Conservation (phyloP, 2,329 filamentous ascomycete genomes). For the Scleromitrula shiraiana region DNA sequence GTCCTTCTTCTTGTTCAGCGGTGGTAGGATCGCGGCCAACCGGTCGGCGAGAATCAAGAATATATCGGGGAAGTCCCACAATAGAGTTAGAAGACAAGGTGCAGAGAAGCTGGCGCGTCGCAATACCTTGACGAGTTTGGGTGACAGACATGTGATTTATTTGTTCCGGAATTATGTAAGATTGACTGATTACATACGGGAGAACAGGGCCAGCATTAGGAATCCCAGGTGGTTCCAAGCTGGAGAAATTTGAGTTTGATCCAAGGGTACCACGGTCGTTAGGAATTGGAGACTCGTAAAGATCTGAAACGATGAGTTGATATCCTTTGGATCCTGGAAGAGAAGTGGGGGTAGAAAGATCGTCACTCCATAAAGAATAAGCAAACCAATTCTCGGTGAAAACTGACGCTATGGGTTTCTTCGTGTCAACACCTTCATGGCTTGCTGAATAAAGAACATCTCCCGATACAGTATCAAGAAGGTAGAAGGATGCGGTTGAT, state of each 20-base stretch:
- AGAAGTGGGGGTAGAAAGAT: slow-evolving; percentile 48
- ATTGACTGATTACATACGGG: slow-evolving; percentile 71
- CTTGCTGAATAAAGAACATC: slow-evolving; percentile 64
- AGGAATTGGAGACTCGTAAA: slow-evolving; percentile 76
- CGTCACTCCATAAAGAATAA: slow-evolving; percentile 66
- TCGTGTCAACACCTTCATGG: slow-evolving; percentile 66
- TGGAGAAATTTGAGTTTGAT: slow-evolving; percentile 64
- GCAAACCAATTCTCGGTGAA: slow-evolving; percentile 94
- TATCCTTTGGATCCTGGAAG: slow-evolving; percentile 67
- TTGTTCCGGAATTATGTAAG: slow-evolving; percentile 72
- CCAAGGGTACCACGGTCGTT: slow-evolving; percentile 80
- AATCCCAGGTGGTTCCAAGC: slow-evolving; percentile 56
- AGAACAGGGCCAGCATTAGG: slow-evolving; percentile 46
- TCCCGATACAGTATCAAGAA: slow-evolving; percentile 82
- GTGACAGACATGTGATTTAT: slow-evolving; percentile 76
- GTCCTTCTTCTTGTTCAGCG: slow-evolving; percentile 73
- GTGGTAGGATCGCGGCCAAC: slow-evolving; percentile 76
- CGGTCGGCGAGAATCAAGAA: slow-evolving; percentile 81
- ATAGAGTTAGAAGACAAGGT: slow-evolving; percentile 69
- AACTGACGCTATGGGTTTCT: slow-evolving; percentile 65
- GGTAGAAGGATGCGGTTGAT: slow-evolving; percentile 60
- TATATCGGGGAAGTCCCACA: slow-evolving; percentile 66
- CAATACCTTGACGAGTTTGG: slow-evolving; percentile 86
- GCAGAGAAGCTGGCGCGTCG: slow-evolving; percentile 71
- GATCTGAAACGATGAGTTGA: slow-evolving; percentile 76